These are phyloP conservation scores for Caloboletus firmus DNA, from an alignment of 1,284 basidiomycete species.

Conservation along the genomic window DNA sequence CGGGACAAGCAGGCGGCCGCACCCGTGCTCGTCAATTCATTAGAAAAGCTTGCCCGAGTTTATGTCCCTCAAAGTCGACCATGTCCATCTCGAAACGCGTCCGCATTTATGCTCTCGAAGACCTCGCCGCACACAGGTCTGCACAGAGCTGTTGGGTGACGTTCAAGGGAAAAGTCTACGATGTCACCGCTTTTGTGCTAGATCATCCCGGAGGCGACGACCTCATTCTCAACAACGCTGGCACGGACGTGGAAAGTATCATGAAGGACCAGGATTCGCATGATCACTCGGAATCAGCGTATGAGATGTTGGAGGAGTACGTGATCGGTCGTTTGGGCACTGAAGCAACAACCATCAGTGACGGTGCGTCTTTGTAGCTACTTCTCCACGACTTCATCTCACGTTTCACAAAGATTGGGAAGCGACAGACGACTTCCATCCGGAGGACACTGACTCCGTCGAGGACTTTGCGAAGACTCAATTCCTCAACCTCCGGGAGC, in stretches of 20 bases:
- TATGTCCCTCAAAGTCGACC: conserved; percentile 6
- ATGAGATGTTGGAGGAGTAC: conserved; percentile 90
- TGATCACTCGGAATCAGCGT: conserved; percentile 91
- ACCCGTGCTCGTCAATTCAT: no score
- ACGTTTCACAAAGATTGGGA: conserved; percentile 66
- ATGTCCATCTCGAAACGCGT: conserved; percentile 60
- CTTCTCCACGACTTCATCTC: not conserved
- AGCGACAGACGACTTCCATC: conserved; percentile 84
- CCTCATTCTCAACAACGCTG: conserved; percentile 76
- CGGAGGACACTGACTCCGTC: conserved; percentile 79
- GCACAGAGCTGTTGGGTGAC: conserved; percentile 73
- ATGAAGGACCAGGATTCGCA: conserved; percentile 89
- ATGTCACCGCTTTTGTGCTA: conserved; percentile 70
- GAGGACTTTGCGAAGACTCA: conserved; percentile 85
- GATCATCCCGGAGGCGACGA: conserved; percentile 91
- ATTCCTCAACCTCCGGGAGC: conserved; percentile 90
- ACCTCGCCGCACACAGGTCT: conserved; percentile 61
- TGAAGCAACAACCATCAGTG: conserved; percentile 73
- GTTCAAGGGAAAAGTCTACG: conserved; percentile 73
- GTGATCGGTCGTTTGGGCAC: conserved; percentile 77
- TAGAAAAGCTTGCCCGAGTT: not conserved
- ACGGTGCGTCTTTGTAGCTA: conserved; percentile 53
- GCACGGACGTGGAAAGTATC: conserved; percentile 76
- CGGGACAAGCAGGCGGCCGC: no score
- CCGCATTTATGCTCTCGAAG: conserved; percentile 70